A percentile compares a stretch with the other conserved stretches of the same genome.
Conservation (phyloP, 805 yeast species). For the Saccharomycopsis vini region DNA sequence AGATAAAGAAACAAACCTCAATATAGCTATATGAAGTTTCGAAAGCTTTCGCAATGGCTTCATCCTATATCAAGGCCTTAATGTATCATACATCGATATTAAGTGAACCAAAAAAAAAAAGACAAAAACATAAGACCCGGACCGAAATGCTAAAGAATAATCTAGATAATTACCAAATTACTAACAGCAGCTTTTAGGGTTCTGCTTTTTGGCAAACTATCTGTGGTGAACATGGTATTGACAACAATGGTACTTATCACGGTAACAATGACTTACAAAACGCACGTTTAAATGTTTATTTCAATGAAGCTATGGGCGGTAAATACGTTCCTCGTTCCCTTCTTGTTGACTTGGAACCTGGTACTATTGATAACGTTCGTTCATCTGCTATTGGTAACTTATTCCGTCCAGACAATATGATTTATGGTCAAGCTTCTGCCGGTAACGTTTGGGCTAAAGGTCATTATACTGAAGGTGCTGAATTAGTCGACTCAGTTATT, state of each 20-base stretch:
- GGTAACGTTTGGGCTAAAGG: slow-evolving; percentile 98
- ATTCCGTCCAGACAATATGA: slow-evolving; percentile 87
- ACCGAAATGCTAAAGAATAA: too few species aligned
- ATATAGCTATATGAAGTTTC: not conserved
- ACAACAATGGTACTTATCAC: slow-evolving; percentile 62
- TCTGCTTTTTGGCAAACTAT: slow-evolving; percentile 92
- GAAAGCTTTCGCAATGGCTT: too few species aligned
- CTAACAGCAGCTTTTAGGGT: slow-evolving; percentile 37
- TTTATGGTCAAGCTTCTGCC: slow-evolving; percentile 85
- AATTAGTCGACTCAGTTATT: slow-evolving; percentile 79
- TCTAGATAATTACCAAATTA: not conserved
- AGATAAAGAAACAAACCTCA: not conserved
- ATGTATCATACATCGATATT: too few species aligned
- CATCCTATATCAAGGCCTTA: too few species aligned
- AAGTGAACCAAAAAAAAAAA: too few species aligned
- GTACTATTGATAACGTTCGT: slow-evolving; percentile 80
- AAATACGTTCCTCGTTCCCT: slow-evolving; percentile 93
- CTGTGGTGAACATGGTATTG: slow-evolving; percentile 82
- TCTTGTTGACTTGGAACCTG: slow-evolving; percentile 88
- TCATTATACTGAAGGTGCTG: slow-evolving; percentile 95
- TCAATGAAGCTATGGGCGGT: slow-evolving; percentile 77
- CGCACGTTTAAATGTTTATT: slow-evolving; percentile 67
- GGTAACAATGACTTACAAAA: slow-evolving; percentile 47
- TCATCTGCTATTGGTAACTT: slow-evolving; percentile 74
- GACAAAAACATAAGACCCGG: too few species aligned